Percentiles rank a stretch among this genome's conserved stretches.
Evolutionary conservation across 331 rosid genomes (phyloP).

Genomic region (Saraca asoca): DNA sequence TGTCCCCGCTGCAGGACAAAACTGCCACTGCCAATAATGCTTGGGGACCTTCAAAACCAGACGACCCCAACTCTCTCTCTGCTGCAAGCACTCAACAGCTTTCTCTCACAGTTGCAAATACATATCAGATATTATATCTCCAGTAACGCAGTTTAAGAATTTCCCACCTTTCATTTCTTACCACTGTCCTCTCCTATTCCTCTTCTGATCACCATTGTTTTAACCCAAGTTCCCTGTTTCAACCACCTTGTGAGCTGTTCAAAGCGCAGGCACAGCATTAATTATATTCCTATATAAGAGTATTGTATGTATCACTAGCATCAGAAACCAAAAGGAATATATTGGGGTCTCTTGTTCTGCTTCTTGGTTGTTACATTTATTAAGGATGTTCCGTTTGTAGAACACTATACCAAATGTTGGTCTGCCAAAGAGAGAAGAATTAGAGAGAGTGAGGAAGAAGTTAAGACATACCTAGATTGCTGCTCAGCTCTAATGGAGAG

Average conservation of each 20-base stretch:
- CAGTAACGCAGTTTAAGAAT: slow-evolving; percentile 31
- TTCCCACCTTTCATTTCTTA: slow-evolving; percentile 77
- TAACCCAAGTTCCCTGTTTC: slow-evolving; percentile 21
- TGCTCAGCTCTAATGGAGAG: slow-evolving; percentile 67
- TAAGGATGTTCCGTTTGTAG: slow-evolving; percentile 59
- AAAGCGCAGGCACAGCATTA: slow-evolving; percentile 53
- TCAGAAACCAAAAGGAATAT: slow-evolving; percentile 51
- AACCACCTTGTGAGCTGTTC: slow-evolving; percentile 31
- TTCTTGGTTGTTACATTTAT: slow-evolving; percentile 64
- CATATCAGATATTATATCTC: slow-evolving; percentile 29
- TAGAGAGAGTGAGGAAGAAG: slow-evolving; percentile 13
- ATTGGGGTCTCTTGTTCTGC: slow-evolving; percentile 61
- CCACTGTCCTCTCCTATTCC: slow-evolving; percentile 38
- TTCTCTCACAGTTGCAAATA: slow-evolving; percentile 44
- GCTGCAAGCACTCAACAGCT: slow-evolving; percentile 39
- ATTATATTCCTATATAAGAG: slow-evolving; percentile 50
- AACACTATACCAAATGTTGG: slow-evolving; percentile 66
- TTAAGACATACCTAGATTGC: slow-evolving; percentile 40
- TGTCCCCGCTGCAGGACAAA: slow-evolving; percentile 84
- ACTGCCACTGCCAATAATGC: slow-evolving; percentile 95
- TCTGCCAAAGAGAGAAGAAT: slow-evolving; percentile 29
- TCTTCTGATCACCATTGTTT: slow-evolving; percentile 26
- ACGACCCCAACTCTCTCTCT: slow-evolving; percentile 38
- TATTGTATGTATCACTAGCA: slow-evolving; percentile 22
- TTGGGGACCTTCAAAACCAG: slow-evolving; percentile 75